Percentiles rank a stretch among this genome's conserved stretches.
Conservation (phyloP, 2,329 filamentous ascomycete species). For the Fonsecaea erecta region DNA sequence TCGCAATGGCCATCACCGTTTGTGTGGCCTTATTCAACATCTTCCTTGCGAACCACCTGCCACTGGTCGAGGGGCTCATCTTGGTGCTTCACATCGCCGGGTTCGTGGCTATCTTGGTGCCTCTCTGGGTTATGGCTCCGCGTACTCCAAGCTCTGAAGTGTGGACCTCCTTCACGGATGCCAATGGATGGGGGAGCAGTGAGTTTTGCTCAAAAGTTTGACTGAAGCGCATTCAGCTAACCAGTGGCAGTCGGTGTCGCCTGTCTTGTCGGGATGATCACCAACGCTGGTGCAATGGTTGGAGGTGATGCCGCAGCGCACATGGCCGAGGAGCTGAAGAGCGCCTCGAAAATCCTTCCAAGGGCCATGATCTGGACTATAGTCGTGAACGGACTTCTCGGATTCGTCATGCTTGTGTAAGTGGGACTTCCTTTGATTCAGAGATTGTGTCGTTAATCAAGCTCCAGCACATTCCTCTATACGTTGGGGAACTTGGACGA, state of each 20-base stretch:
- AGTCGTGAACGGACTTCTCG: conserved; percentile 45
- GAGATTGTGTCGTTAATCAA: background rate
- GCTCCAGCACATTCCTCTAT: conserved; percentile 43
- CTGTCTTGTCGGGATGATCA: conserved; percentile 38
- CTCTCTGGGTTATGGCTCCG: conserved; percentile 41
- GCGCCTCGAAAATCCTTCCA: conserved; percentile 46
- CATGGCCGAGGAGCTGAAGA: conserved; percentile 51
- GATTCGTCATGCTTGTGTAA: conserved; percentile 46
- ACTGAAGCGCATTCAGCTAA: conserved; percentile 40
- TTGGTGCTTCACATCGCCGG: conserved; percentile 43
- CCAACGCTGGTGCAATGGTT: conserved; percentile 28
- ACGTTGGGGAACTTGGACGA: conserved; percentile 43
- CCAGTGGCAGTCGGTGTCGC: conserved; percentile 45
- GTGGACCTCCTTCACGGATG: conserved; percentile 53
- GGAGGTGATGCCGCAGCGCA: conserved; percentile 44
- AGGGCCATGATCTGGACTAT: conserved; percentile 46
- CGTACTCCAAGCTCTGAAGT: conserved; percentile 48
- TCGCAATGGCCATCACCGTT: conserved; percentile 38
- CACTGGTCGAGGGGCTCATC: conserved; percentile 42
- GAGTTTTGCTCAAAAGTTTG: conserved; percentile 33
- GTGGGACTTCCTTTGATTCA: background rate
- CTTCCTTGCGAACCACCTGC: conserved; percentile 37
- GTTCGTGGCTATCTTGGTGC: conserved; percentile 42
- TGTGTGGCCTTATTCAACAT: conserved; percentile 41
- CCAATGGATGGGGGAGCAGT: conserved; percentile 46